Evolutionary conservation across 176 grass and related monocot genomes (phyloP).

Genomic region (Oryza glumipatula): DNA sequence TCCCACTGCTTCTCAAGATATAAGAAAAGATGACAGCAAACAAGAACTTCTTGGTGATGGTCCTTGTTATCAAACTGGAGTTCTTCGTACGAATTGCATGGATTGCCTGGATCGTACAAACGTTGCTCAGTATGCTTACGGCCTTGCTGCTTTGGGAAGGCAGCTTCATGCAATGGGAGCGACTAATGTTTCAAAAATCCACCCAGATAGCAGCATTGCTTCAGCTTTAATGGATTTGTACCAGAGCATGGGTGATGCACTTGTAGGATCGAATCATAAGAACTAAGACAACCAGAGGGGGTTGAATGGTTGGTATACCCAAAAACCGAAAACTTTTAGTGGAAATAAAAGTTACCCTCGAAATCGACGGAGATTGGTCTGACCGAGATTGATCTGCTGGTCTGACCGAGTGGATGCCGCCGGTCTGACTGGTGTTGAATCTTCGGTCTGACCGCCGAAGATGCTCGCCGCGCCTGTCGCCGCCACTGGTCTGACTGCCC

Average conservation of each 20-base stretch:
- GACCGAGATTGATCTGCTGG: too few relatives aligned
- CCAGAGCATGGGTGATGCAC: conserved; percentile 95
- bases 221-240: conserved; percentile 97
- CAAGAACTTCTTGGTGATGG: conserved; percentile 40
- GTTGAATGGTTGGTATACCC: too few relatives aligned
- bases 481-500: too few relatives aligned
- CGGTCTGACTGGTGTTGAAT: too few relatives aligned
- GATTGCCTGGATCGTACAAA: conserved; percentile 97
- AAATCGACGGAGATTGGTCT: too few relatives aligned
- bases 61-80: conserved; percentile 81
- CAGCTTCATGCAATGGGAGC: conserved; percentile 90
- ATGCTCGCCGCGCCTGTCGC: too few relatives aligned
- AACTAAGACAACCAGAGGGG: too few relatives aligned
- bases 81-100: conserved; percentile 98
- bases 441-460: too few relatives aligned
- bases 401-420: too few relatives aligned
- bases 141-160: conserved; percentile 81
- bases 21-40: conserved; percentile 48
- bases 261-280: conserved; percentile 21
- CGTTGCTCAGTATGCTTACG: conserved; percentile 97
- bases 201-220: conserved; percentile 87
- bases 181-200: conserved; percentile 78
- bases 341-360: too few relatives aligned
- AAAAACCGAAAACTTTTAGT: too few relatives aligned
- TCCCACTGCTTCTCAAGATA: conserved; percentile 45